Evolutionary conservation across 345 rosid genomes (phyloP).

Genomic region (Nasturtium officinale): DNA sequence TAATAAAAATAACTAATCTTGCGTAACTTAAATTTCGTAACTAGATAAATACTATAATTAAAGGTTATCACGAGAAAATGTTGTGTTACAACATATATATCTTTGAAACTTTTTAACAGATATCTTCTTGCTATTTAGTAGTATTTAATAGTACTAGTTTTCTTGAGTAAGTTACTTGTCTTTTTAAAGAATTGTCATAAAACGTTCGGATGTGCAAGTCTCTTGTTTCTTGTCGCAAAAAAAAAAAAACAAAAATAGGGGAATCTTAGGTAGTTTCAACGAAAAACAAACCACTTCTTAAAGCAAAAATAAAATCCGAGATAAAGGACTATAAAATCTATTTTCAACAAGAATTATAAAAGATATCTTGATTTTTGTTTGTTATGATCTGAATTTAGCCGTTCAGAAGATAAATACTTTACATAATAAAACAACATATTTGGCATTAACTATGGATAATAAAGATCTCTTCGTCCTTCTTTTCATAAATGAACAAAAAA

Average conservation of each 20-base stretch:
- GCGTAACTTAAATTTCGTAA: not conserved
- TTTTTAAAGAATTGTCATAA: not conserved
- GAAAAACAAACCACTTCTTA: not conserved
- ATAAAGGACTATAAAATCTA: not conserved
- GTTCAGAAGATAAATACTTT: not conserved
- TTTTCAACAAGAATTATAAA: not conserved
- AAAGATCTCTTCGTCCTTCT: not conserved
- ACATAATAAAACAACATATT: not conserved
- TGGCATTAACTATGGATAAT: not conserved
- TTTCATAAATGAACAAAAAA: not conserved
- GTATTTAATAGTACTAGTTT: no score
- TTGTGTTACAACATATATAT: not conserved
- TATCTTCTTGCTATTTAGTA: not conserved
- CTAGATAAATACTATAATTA: not conserved
- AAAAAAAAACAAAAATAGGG: constrained; percentile 14
- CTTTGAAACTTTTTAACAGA: no score
- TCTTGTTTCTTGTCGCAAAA: constrained; percentile 11
- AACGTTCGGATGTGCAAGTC: constrained; percentile 11
- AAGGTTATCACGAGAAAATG: constrained; percentile 1
- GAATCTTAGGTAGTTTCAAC: constrained; percentile 14
- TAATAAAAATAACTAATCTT: not conserved
- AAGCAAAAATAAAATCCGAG: not conserved
- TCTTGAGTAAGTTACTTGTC: not conserved
- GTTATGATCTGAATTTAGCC: not conserved
- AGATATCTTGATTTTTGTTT: not conserved